Conservation (phyloP, 2,329 filamentous ascomycete genomes). For the Bipolaris cookei region DNA sequence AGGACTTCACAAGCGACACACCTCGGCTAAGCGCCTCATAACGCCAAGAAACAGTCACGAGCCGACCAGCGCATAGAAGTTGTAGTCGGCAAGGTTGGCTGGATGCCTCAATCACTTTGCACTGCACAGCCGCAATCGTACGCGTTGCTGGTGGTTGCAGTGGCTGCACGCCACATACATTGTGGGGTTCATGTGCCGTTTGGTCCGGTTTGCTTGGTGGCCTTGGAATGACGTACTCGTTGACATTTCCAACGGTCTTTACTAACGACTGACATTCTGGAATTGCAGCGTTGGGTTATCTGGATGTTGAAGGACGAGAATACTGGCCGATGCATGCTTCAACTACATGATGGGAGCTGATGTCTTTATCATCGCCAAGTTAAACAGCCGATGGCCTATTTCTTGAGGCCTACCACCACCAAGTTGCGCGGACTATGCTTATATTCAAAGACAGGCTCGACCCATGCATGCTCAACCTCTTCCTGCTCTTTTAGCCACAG, state of each 20-base stretch:
- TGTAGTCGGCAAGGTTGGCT: conserved; percentile 1
- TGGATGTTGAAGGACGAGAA: not conserved
- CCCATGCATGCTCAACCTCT: conserved; percentile 78
- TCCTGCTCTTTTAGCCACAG: conserved; percentile 80
- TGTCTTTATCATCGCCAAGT: not conserved
- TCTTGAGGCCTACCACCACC: conserved; percentile 90
- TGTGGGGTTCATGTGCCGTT: conserved; percentile 6
- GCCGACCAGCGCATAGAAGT: not conserved
- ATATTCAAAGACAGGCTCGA: conserved; percentile 93
- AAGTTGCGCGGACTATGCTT: conserved; percentile 83
- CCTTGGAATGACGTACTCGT: conserved; percentile 2
- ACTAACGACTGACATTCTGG: not conserved
- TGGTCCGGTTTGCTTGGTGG: conserved; percentile 5
- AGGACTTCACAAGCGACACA: not conserved
- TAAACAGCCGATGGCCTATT: conserved; percentile 27
- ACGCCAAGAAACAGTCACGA: conserved; percentile 1
- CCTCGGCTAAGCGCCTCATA: not conserved
- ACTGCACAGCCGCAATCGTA: conserved; percentile 5
- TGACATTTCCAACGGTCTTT: not conserved
- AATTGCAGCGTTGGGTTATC: not conserved
- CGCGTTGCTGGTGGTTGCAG: not conserved
- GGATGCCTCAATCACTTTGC: conserved; percentile 3
- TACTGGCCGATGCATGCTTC: not conserved
- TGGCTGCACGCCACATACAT: conserved; percentile 1
- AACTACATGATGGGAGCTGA: not conserved